Conservation (phyloP, 345 rosid species). For the Salix koriyanagi region DNA sequence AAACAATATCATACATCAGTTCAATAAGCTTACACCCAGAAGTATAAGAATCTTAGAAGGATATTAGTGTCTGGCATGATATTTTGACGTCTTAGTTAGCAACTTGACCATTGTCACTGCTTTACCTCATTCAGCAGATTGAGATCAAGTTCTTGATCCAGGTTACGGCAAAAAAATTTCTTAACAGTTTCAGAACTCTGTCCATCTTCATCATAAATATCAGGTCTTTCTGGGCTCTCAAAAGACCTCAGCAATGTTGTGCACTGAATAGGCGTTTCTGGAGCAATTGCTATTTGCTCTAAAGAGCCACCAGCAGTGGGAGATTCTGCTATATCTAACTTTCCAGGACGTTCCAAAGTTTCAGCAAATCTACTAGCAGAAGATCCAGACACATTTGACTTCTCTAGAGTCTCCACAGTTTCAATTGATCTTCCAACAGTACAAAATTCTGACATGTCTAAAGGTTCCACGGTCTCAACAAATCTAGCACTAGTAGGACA, state of each 20-base stretch:
- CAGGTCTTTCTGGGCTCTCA: conserved; percentile 34
- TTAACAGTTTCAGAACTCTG: conserved; percentile 16
- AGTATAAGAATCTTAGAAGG: neutral
- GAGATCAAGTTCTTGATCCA: conserved; percentile 39
- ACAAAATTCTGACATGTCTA: neutral
- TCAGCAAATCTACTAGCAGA: conserved; percentile 2
- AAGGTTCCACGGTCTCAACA: neutral
- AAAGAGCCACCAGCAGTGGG: conserved; percentile 6
- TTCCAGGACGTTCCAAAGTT: conserved; percentile 13
- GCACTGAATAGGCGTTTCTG: conserved; percentile 55
- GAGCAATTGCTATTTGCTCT: conserved; percentile 50
- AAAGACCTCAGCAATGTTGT: conserved; percentile 36
- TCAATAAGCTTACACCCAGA: neutral
- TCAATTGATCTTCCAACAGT: neutral
- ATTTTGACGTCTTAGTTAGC: neutral
- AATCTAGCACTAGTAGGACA: neutral
- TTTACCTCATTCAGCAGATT: conserved; percentile 42
- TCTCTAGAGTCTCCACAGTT: conserved; percentile 13
- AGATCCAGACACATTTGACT: conserved; percentile 15
- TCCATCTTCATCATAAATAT: conserved; percentile 17
- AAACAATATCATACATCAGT: neutral
- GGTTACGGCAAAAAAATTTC: conserved; percentile 5
- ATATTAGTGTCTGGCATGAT: neutral
- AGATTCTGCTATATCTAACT: conserved; percentile 17
- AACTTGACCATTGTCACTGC: neutral